These are phyloP conservation scores for barrel medic (Medicago truncatula) DNA, from an alignment of 306 rosid species.

Conservation along the genomic window DNA sequence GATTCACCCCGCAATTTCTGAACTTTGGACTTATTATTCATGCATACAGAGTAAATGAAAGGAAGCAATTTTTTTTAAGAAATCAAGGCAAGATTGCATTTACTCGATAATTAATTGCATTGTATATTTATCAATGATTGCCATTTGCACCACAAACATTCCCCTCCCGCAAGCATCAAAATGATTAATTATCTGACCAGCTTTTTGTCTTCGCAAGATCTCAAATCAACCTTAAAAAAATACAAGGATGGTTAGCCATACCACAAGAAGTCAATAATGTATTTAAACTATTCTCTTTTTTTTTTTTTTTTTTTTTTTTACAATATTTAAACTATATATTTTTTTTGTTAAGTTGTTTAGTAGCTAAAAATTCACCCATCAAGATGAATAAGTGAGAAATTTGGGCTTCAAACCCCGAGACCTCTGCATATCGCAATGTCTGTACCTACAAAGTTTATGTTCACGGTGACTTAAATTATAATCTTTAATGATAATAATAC, in stretches of 20 bases:
- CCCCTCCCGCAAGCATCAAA: background rate
- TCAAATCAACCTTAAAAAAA: background rate
- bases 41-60: too few species aligned
- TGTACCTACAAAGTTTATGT: rapidly evolving
- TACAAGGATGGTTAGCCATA: background rate
- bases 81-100: background rate
- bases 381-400: too few species aligned
- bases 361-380: too few species aligned
- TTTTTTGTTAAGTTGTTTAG: too few species aligned
- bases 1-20: too few species aligned
- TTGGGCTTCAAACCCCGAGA: too few species aligned
- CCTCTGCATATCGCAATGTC: too few species aligned
- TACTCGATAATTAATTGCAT: background rate
- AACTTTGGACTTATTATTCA: too few species aligned
- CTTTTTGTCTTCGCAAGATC: background rate
- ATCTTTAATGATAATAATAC: background rate
- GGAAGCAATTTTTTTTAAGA: too few species aligned
- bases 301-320: too few species aligned
- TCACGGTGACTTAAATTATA: too few species aligned
- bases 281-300: background rate
- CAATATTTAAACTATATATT: too few species aligned
- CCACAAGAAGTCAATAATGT: background rate
- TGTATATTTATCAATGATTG: background rate
- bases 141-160: background rate
- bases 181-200: background rate